Base-by-base conservation (phyloP, 768 basidiomycete genomes). In the Panellus pusillus region DNA sequence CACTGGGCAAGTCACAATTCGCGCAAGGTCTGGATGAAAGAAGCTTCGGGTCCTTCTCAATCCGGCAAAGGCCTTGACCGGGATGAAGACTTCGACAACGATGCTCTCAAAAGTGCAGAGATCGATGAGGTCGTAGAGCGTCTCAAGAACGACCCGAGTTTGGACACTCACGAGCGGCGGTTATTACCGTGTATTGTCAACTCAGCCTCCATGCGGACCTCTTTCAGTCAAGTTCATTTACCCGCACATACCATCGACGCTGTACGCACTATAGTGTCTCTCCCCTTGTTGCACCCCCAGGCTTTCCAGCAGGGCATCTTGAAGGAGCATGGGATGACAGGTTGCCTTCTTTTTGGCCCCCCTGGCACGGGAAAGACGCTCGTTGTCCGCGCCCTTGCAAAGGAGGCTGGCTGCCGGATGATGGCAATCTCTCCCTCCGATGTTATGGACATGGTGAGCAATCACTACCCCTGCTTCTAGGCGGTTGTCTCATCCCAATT, bases 341-440 rank as follows among this genome's bases (percentile, higher is more conserved):
- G 95, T 2, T 93, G 91, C 60, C 79, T 98, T 45, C 73, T 98
- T 18, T 96, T 96, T 67, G 94, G 94, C 5, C 94, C 94, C 47
- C 93, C 91, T 14, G 94, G 94, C 39, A 82, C 80, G 11, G 94
- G 94, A 3, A 96, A 96, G 71, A 95, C 93, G 0, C 74, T 95
- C 14, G 79, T 93, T 9, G 92, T 93, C 9, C 84, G 93, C 43
- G 94, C 94, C 17, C 78, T 98, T 9, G 95, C 95, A 3, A 90
- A 89, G 64, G 94, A 97, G 69, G 92, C 92, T 44, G 95, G 93
- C 4, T 94, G 93, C 61, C 80, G 92, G 45, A 98, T 98, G 94
- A 72, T 98, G 65, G 82, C 86, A 11, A 79, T 98, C 44, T 87
- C 90, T 40, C 92, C 94, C 6, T 92, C 93, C 9, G 94, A 98